Conservation (phyloP, 371 early-diverging fungal genomes). For the Lichtheimia hyalospora region DNA sequence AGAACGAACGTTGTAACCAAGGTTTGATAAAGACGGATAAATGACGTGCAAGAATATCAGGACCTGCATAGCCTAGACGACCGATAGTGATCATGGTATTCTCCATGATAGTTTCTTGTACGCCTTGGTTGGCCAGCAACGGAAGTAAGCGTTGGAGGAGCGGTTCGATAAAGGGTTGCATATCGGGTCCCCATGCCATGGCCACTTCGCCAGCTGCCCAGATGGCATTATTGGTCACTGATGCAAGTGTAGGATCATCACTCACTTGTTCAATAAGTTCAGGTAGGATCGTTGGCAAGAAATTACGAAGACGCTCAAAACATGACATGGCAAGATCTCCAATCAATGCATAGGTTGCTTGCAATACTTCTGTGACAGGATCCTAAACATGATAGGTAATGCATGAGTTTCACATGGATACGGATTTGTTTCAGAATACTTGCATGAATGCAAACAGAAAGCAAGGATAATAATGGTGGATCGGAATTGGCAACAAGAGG, state of each 20-base stretch:
- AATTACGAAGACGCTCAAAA: constrained; percentile 71
- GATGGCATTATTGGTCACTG: constrained; percentile 89
- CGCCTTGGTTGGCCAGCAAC: constrained; percentile 57
- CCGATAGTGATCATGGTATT: constrained; percentile 93
- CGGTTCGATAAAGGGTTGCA: constrained; percentile 66
- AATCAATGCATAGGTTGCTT: constrained; percentile 90
- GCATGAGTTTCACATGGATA: too few relatives aligned
- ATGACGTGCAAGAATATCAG: constrained; percentile 68
- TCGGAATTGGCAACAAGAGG: constrained; percentile 67
- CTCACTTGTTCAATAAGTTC: constrained; percentile 76
- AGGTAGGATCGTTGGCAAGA: constrained; percentile 72
- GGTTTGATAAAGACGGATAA: constrained; percentile 65
- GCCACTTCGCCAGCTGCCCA: constrained; percentile 97
- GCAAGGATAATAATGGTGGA: constrained; percentile 67
- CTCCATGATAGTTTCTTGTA: constrained; percentile 70
- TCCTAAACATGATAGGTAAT: constrained; percentile 47
- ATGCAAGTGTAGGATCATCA: constrained; percentile 56
- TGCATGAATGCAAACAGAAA: constrained; percentile 79
- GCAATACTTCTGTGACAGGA: constrained; percentile 78
- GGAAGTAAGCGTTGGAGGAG: constrained; percentile 74
- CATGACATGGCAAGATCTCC: constrained; percentile 92
- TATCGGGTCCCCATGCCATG: constrained; percentile 62
- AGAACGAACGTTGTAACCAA: constrained; percentile 68
- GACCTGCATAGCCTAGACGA: constrained; percentile 79
- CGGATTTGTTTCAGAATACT: constrained; percentile 12